These are phyloP conservation scores for Dillenia suffruticosa DNA, from an alignment of 164 flowering plant genomes.

Conservation along the genomic window DNA sequence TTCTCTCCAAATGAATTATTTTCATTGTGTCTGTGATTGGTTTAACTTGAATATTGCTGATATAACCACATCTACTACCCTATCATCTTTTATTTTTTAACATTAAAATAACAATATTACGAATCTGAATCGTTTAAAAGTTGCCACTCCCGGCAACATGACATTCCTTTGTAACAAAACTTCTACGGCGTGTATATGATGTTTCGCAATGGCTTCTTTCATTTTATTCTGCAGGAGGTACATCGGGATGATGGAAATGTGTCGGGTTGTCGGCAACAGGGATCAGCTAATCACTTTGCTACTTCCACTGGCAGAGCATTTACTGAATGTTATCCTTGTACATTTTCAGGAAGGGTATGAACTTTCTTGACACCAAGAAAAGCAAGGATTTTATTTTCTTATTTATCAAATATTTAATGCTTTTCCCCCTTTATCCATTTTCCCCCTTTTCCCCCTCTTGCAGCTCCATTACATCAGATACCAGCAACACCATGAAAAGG, in stretches of 20 bases:
- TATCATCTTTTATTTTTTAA: no score
- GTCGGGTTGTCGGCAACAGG: constrained; percentile 67
- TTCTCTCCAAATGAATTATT: no score
- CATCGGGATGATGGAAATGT: constrained; percentile 93
- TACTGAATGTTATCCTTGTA: constrained; percentile 61
- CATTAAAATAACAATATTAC: no score
- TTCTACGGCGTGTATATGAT: no score
- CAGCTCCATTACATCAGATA: constrained; percentile 27
- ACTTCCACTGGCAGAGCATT: constrained; percentile 72
- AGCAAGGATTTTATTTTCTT: background rate
- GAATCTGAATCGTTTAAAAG: no score
- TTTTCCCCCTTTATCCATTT: background rate
- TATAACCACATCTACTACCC: no score
- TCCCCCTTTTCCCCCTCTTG: constrained; percentile 3
- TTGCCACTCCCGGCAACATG: no score
- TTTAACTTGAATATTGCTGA: no score
- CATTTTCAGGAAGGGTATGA: constrained; percentile 77
- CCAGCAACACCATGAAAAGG: constrained; percentile 16
- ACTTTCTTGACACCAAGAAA: background rate
- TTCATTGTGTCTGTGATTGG: no score
- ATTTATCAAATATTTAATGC: background rate
- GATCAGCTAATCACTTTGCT: constrained; percentile 62
- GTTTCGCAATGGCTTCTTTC: no score
- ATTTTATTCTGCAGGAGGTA: constrained; percentile 55
- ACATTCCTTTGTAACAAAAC: no score